Evolutionary conservation across 257 asterid species (phyloP), one percentile per base, ranked within the genome.

Genomic region (Nicotiana tomentosiformis): DNA sequence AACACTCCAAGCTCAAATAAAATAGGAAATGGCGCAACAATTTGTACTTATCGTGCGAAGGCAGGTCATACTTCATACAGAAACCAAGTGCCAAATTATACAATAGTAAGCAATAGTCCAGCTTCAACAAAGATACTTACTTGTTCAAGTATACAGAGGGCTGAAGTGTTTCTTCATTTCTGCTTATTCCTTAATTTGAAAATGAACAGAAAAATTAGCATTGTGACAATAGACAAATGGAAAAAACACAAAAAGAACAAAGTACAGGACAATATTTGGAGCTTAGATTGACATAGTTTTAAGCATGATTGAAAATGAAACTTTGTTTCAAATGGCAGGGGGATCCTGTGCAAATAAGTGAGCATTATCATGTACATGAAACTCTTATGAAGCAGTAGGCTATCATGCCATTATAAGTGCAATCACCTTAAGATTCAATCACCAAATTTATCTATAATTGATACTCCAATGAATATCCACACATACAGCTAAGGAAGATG

Each of bases 71-170:
- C 23, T 20, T 70, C 57, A 70, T 20, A 70, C 35, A 70, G 58
- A 20, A 43, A 72, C 79, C 39, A 23, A 74, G 9, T 49, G 12
- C 79, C 79, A 49, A 23, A 20, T 51, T 37, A 51, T 51, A 80
- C 76, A 39, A 20, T 26, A 39, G 37, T 62, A 62, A 80, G 72
- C 33, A 61, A 66, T 53, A 77, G 61, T 30, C 56, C 39, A 65
- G 18, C 37, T 20, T 81, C 64, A 26, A 29, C 61, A 67, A 77
- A 84, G 66, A 58, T 85, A 66, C 97, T 89, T 92, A 95, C 98
- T 96, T 96, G 97, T 96, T 91, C 92, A 96, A 83, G 85, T 96
- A 96, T 84, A 96, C 91, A 78, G 91, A 84, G 70, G 99, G 97
- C 88, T 88, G 90, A 89, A 96, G 97, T 29, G 99, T 94, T 87